Base-by-base conservation (phyloP, 202 grass and related monocot species). In the Setaria italica region DNA sequence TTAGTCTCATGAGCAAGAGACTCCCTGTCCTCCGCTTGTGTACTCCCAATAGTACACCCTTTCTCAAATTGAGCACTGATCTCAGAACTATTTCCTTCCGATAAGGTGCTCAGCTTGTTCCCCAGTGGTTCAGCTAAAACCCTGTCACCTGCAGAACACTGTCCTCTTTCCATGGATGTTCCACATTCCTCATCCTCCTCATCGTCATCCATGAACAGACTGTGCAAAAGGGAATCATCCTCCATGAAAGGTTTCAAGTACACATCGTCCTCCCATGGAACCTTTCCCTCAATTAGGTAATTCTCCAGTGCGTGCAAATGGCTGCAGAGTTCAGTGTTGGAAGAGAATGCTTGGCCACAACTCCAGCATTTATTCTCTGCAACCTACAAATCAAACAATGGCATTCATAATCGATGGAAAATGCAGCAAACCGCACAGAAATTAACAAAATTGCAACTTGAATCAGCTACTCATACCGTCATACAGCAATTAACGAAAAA, bases 191-290 rank as follows among this genome's bases (percentile, higher is more conserved):
- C 89, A 0, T 92, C 88, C 15, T 89, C 89, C 0, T 91, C 85
- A 41, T 93, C 85, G 1, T 94, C 89, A 41, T 89, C 91, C 33
- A 90, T 57, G 25, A 64, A 91, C 77, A 99, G 86, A 85, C 88
- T 92, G 62, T 99, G 93, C 87, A 99, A 79, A 85, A 99, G 88
- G 21, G 93, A 78, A 25, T 96, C 97, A 39, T 94, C 92, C 45
- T 86, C 86, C 89, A 94, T 84, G 86, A 89, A 96, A 37, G 96
- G 96, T 82, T 94, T 99, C 82, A 99, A 46, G 85, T 89, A 95
- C 3, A 59, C 11, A 17, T 95, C 91, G 29, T 94, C 78, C 30
- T 90, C 91, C 96, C 93, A 99, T 72, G 86, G 87, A 78, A 78
- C 37, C 16, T 94, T 90, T 35, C 87, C 77, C 48, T 83, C 88